Conservation (phyloP, 1,139 yeast genomes). For the Sugiyamaella sp. region DNA sequence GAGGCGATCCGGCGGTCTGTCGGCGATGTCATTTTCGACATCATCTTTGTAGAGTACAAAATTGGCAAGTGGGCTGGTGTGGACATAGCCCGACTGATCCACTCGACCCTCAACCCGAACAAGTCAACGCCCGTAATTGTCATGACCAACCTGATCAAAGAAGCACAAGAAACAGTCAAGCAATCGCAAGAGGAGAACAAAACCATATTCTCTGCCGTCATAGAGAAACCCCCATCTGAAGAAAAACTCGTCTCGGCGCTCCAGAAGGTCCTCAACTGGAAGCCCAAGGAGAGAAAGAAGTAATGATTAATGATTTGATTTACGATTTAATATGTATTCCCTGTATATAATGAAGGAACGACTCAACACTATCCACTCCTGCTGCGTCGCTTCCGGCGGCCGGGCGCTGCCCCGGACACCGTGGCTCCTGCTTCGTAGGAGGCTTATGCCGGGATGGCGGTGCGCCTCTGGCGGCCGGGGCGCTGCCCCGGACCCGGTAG, state of each 20-base stretch:
- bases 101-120: conserved; percentile 75
- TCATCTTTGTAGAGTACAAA: conserved; percentile 76
- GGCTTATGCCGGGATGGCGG: too few species aligned
- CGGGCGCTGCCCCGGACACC: conserved; percentile 1
- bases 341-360: conserved; percentile 17
- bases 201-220: conserved; percentile 65
- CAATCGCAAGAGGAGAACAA: conserved; percentile 33
- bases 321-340: conserved; percentile 1
- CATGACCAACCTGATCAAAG: conserved; percentile 70
- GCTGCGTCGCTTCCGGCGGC: not conserved
- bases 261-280: conserved; percentile 40
- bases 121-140: conserved; percentile 79
- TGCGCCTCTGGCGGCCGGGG: not conserved
- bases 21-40: conserved; percentile 80
- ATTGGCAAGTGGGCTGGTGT: conserved; percentile 67
- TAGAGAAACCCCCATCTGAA: conserved; percentile 73
- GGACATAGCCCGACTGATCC: conserved; percentile 77
- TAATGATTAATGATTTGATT: conserved; percentile 16
- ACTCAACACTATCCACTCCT: not conserved
- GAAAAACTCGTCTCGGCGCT: conserved; percentile 47
- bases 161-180: conserved; percentile 49
- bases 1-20: conserved; percentile 82
- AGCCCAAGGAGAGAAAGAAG: conserved; percentile 25
- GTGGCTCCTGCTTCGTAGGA: not conserved
- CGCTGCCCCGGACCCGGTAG: not conserved